Evolutionary conservation across 2,329 filamentous ascomycete species (phyloP).

Genomic region (Cladosporium sp.): DNA sequence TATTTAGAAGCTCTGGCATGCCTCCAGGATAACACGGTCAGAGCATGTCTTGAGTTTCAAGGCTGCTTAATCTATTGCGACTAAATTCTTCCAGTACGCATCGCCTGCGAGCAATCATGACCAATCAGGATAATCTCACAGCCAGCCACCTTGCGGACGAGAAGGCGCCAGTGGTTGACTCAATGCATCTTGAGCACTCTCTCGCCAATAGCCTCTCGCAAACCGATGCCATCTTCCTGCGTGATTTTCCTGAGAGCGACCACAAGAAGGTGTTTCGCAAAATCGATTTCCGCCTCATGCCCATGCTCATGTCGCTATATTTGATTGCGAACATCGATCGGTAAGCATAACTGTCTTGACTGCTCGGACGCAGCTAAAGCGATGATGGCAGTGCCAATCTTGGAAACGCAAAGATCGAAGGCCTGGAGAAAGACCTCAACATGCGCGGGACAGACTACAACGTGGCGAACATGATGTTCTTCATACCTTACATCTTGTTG

Average conservation of each 20-base stretch:
- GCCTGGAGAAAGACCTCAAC: slow-evolving; percentile 38
- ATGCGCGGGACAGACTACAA: background rate
- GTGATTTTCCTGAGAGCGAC: slow-evolving; percentile 19
- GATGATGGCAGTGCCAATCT: slow-evolving; percentile 29
- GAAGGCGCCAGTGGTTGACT: background rate
- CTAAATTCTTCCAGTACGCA: background rate
- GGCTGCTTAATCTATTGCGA: background rate
- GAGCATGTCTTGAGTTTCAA: background rate
- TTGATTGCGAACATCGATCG: slow-evolving; percentile 51
- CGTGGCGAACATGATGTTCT: slow-evolving; percentile 27
- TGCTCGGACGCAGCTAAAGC: background rate
- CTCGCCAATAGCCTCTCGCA: background rate
- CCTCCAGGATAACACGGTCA: background rate
- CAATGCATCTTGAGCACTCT: background rate
- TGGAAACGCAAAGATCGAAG: slow-evolving; percentile 25
- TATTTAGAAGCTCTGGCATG: background rate
- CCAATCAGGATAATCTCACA: background rate
- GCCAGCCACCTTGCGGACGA: background rate
- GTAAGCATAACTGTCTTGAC: slow-evolving; percentile 14
- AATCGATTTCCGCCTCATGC: slow-evolving; percentile 54
- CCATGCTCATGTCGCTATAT: slow-evolving; percentile 58
- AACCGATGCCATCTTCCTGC: slow-evolving; percentile 27
- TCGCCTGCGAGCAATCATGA: background rate
- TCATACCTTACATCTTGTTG: slow-evolving; percentile 36
- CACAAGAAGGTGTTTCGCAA: slow-evolving; percentile 49